A percentile compares a stretch with the other conserved stretches of the same genome.
These are phyloP conservation scores for Andrographis paniculata DNA, from an alignment of 305 asterid species.

Conservation along the genomic window DNA sequence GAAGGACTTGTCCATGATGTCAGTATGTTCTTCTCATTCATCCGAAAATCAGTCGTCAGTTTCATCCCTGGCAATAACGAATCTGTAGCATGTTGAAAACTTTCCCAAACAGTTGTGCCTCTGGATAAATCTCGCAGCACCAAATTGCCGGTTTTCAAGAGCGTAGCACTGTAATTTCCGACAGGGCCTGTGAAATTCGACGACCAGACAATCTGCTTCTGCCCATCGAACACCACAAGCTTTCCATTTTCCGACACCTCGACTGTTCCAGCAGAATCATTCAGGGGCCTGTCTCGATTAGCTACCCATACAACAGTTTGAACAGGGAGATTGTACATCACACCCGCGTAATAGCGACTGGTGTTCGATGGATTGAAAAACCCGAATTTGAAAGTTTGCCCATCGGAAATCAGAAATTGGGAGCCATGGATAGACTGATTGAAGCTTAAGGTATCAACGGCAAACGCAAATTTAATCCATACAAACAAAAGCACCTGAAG, in stretches of 20 bases:
- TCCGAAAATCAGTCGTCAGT: constrained; percentile 22
- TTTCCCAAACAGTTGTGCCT: constrained; percentile 24
- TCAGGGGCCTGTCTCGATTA: constrained; percentile 23
- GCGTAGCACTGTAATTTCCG: constrained; percentile 23
- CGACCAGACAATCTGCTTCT: constrained; percentile 19
- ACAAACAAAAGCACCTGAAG: no score
- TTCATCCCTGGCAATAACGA: constrained; percentile 22
- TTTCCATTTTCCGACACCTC: constrained; percentile 19
- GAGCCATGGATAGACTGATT: constrained; percentile 9
- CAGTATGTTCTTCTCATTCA: constrained; percentile 22
- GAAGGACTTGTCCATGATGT: constrained; percentile 27
- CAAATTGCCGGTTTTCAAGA: constrained; percentile 34
- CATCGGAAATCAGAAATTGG: constrained; percentile 11
- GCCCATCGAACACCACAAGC: constrained; percentile 20
- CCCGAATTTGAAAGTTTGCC: constrained; percentile 19
- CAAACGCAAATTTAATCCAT: no score
- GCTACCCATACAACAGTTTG: constrained; percentile 26
- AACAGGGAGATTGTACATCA: constrained; percentile 14
- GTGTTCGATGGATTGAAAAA: constrained; percentile 20
- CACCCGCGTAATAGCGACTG: constrained; percentile 22
- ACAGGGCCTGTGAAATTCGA: constrained; percentile 16
- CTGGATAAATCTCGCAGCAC: constrained; percentile 18
- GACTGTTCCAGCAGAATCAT: constrained; percentile 21
- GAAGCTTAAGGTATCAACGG: no score
- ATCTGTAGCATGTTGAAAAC: constrained; percentile 20